Base-by-base conservation (phyloP, 2,329 filamentous ascomycete genomes). In the Diaporthe batatas region DNA sequence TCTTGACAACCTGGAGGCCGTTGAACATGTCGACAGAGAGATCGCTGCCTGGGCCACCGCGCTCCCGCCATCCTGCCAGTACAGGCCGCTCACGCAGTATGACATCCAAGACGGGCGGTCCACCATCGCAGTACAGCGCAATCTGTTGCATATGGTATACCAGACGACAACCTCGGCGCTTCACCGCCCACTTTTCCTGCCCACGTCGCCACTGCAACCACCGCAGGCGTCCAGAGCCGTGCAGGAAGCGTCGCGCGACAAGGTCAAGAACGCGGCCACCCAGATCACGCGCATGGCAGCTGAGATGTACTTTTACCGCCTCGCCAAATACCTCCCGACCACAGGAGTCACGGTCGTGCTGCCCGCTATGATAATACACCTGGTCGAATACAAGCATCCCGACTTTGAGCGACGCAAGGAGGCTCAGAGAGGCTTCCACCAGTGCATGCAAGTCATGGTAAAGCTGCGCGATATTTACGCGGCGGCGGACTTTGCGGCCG, bases 401-500 rank as follows among this genome's bases (percentile, higher is more conserved):
- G 90, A 93, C 70, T 88, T 90, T 23, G 89, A 91, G 70, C 91
- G 92, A 4, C 91, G 94, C 23, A 89, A 93, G 73, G 87, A 90
- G 54, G 95, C 94, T 59, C 88, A 95, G 32, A 90, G 92, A 72
- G 94, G 94, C 25, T 98, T 98, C 84, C 93, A 92, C 77, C 92
- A 95, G 80, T 98, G 96, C 83, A 98, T 98, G 94, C 90, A 92
- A 59, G 94, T 98, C 73, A 93, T 98, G 86, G 92, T 95, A 80
- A 92, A 92, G 75, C 87, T 98, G 23, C 91, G 95, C 49, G 94
- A 98, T 79, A 94, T 95, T 39, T 98, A 98, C 79, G 92, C 95
- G 0, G 95, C 95, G 0, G 96, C 96, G n/a, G 95, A 98, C 81
- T 98, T 96, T 78, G 95, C 94, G n/a, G 96, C 94, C 0, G 94